A percentile compares a stretch with the other conserved stretches of the same genome.
phyloP scores from a whole-genome alignment of 2,329 filamentous ascomycete genomes.

The Penicillium sp. region DNA sequence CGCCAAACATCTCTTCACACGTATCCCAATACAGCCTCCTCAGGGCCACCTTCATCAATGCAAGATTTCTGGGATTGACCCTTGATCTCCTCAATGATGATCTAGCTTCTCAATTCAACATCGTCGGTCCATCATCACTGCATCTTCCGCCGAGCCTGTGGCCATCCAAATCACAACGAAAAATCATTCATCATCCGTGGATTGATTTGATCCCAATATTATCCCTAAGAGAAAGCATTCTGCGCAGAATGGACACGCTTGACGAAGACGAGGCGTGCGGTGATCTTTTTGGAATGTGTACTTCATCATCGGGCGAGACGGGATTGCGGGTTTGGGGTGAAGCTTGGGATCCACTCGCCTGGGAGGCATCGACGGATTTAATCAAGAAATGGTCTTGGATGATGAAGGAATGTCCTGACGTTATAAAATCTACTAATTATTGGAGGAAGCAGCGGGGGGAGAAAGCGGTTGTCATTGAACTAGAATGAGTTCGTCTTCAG shows the following conservation, averaged over 20 bases:
- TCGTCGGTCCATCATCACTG: slow-evolving; percentile 10
- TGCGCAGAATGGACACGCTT: slow-evolving; percentile 13
- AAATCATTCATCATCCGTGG: slow-evolving; percentile 31
- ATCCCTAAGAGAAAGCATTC: slow-evolving; percentile 26
- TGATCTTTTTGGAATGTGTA: slow-evolving; percentile 19
- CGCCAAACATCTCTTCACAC: background rate
- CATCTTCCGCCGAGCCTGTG: slow-evolving; percentile 18
- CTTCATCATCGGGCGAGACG: slow-evolving; percentile 3
- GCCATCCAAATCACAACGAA: slow-evolving; percentile 15
- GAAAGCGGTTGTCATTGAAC: background rate
- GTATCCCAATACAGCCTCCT: slow-evolving; percentile 12
- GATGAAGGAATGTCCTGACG: slow-evolving; percentile 24
- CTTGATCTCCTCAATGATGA: slow-evolving; percentile 15
- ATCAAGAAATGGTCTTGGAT: slow-evolving; percentile 29
- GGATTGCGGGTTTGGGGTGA: slow-evolving; percentile 32
- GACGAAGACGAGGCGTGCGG: slow-evolving; percentile 28
- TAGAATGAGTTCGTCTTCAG: background rate
- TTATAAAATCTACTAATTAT: slow-evolving; percentile 30
- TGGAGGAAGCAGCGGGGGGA: slow-evolving; percentile 26
- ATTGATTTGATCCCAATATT: slow-evolving; percentile 31
- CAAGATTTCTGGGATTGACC: slow-evolving; percentile 15
- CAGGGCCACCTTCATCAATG: slow-evolving; percentile 15
- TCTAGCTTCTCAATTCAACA: slow-evolving; percentile 20
- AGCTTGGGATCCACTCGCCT: slow-evolving; percentile 31
- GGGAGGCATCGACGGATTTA: slow-evolving; percentile 32